These are phyloP conservation scores for Trichoderma koningii DNA, from an alignment of 2,329 filamentous ascomycete species.

Conservation along the genomic window DNA sequence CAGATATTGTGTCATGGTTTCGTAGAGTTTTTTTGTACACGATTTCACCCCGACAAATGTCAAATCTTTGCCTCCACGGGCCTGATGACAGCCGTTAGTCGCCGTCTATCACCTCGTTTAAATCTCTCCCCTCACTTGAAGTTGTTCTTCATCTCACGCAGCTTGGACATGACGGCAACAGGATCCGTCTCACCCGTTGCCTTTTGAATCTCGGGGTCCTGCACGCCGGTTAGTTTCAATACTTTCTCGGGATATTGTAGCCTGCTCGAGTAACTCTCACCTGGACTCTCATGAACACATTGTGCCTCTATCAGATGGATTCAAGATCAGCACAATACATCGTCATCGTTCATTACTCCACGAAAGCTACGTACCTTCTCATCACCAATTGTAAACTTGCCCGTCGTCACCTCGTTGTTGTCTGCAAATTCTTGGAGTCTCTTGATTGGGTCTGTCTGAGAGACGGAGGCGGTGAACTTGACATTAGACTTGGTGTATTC, in stretches of 20 bases:
- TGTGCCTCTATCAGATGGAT: conserved; percentile 66
- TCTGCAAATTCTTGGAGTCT: conserved; percentile 76
- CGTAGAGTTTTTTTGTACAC: not conserved
- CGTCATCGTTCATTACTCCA: not conserved
- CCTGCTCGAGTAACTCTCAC: conserved; percentile 51
- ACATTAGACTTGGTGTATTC: conserved; percentile 98
- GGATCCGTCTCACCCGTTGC: conserved; percentile 79
- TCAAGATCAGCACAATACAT: not conserved
- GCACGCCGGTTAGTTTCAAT: conserved; percentile 19
- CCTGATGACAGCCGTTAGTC: conserved; percentile 31
- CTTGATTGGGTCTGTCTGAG: conserved; percentile 73
- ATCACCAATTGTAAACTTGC: conserved; percentile 93
- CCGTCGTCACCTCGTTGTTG: conserved; percentile 83
- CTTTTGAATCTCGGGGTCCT: conserved; percentile 84
- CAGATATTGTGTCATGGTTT: not conserved
- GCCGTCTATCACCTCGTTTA: not conserved
- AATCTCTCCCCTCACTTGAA: conserved; percentile 54
- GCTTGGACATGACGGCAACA: conserved; percentile 78
- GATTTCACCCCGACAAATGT: not conserved
- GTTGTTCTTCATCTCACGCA: conserved; percentile 90
- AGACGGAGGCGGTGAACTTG: conserved; percentile 78
- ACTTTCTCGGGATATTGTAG: not conserved
- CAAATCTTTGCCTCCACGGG: conserved; percentile 33
- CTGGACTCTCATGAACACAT: conserved; percentile 91
- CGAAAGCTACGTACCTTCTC: conserved; percentile 71